These are phyloP conservation scores for Kockovaella imperatae DNA, from an alignment of 768 basidiomycete genomes.

Conservation along the genomic window DNA sequence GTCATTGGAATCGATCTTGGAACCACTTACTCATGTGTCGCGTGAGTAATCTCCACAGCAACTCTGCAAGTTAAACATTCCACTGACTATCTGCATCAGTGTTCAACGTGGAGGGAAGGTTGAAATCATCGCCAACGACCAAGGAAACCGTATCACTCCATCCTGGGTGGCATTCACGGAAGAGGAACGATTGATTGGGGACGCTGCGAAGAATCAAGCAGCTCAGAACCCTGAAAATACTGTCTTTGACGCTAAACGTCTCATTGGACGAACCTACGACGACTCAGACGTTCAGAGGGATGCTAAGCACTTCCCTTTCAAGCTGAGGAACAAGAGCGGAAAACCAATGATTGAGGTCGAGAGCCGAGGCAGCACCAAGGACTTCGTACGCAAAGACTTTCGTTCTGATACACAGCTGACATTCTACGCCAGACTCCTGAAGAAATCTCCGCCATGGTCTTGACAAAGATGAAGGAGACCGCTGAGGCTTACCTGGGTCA, in stretches of 20 bases:
- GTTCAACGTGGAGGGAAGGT: slow-evolving; percentile 78
- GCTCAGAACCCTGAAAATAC: slow-evolving; percentile 87
- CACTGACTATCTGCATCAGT: slow-evolving; percentile 45
- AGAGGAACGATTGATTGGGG: slow-evolving; percentile 79
- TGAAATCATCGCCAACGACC: slow-evolving; percentile 84
- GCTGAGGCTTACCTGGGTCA: slow-evolving; percentile 62
- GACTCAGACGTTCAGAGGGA: slow-evolving; percentile 50
- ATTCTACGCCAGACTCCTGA: slow-evolving; percentile 50
- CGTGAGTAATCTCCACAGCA: slow-evolving; percentile 52
- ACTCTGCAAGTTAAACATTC: slow-evolving; percentile 1
- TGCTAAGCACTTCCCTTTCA: slow-evolving; percentile 50
- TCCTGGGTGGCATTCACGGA: slow-evolving; percentile 77
- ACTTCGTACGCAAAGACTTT: slow-evolving; percentile 24
- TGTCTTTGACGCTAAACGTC: slow-evolving; percentile 92
- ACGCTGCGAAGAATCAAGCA: slow-evolving; percentile 92
- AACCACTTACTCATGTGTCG: slow-evolving; percentile 95
- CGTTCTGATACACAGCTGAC: slow-evolving; percentile 4
- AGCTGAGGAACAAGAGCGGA: slow-evolving; percentile 45
- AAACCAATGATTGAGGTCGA: slow-evolving; percentile 50
- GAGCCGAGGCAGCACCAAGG: slow-evolving; percentile 55
- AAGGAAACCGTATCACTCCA: slow-evolving; percentile 80
- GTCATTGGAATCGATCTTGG: slow-evolving; percentile 85
- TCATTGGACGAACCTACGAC: slow-evolving; percentile 84
- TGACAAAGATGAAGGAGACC: slow-evolving; percentile 63
- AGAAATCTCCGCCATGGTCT: slow-evolving; percentile 61